Percentiles rank a stretch among this genome's conserved stretches.
Conservation (phyloP, 1,139 yeast species). For the Kazachstania sp. region DNA sequence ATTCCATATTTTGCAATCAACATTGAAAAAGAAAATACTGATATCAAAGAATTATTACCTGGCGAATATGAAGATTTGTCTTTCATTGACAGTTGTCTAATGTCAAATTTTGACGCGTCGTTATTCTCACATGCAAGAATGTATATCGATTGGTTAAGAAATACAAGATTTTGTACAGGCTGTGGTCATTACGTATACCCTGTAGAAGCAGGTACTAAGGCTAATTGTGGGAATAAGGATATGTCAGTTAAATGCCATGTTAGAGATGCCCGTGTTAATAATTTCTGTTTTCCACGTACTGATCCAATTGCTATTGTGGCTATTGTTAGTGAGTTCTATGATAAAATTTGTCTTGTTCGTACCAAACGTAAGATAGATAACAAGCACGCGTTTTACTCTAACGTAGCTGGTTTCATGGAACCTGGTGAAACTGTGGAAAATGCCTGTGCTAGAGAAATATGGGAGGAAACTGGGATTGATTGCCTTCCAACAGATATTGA, state of each 20-base stretch:
- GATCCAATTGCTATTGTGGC: slow-evolving; percentile 84
- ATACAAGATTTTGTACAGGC: slow-evolving; percentile 77
- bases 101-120: slow-evolving; percentile 47
- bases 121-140: slow-evolving; percentile 73
- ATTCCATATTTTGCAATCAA: slow-evolving; percentile 74
- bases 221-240: slow-evolving; percentile 44
- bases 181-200: slow-evolving; percentile 70
- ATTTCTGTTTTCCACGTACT: slow-evolving; percentile 74
- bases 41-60: slow-evolving; percentile 1
- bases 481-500: slow-evolving; percentile 41
- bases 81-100: slow-evolving; percentile 12
- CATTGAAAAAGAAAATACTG: slow-evolving; percentile 24
- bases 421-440: slow-evolving; percentile 89
- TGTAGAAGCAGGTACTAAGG: slow-evolving; percentile 75
- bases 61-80: background rate
- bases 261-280: slow-evolving; percentile 44
- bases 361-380: slow-evolving; percentile 45
- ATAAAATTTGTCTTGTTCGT: slow-evolving; percentile 64
- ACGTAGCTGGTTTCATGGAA: slow-evolving; percentile 93
- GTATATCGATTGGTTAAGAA: slow-evolving; percentile 76
- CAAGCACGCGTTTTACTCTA: slow-evolving; percentile 53
- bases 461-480: slow-evolving; percentile 90
- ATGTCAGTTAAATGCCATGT: slow-evolving; percentile 43
- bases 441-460: slow-evolving; percentile 79
- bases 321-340: slow-evolving; percentile 51